Base-by-base conservation (phyloP, 352 stramenopile genomes). In the Phytopythium sindhum region DNA sequence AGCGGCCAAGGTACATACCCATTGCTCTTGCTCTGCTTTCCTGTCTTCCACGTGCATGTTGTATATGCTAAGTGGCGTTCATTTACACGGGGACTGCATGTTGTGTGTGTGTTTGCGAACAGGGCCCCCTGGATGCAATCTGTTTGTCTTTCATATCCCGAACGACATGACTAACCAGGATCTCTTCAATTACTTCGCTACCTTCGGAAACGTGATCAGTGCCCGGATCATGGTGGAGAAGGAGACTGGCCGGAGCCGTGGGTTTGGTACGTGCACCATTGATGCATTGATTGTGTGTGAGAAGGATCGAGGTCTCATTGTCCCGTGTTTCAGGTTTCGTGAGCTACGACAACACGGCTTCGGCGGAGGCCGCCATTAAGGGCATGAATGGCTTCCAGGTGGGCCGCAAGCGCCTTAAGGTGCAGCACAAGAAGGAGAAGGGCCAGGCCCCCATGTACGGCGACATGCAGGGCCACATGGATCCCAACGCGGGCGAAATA, bases 81-180 rank as follows among this genome's bases (percentile, higher is more conserved):
- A 60, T 48, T 60, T 37, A 31, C 47, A 53, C 37, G 23, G 54
- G 8, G 14, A 29, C 39, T 75, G 51, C 51, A 64, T 76, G 57
- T 52, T 50, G 39, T 61, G 56, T 57, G 64, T 64, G 53, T 78
- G 60, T 75, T 71, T 81, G 68, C 67, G 48, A 68, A 64, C 71
- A 95, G 93, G 94, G 70, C 95, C 95, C 58, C 91, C 95, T 84
- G 94, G 93, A 70, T 97, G 93, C 72, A 99, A 98, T 80, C 78
- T 99, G 26, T 99, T 98, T 87, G 93, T 99, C 63, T 99, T 99
- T 86, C 94, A 99, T 78, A 98, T 99, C 81, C 96, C 96, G 66
- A 98, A 98, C 88, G 89, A 98, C 71, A 98, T 98, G 78, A 97
- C 93, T 72, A 98, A 99, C 80, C 78, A 94, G 73, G 95, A 98